These are phyloP conservation scores for Botrytis hyacinthi DNA, from an alignment of 2,329 filamentous ascomycete genomes.

Conservation along the genomic window DNA sequence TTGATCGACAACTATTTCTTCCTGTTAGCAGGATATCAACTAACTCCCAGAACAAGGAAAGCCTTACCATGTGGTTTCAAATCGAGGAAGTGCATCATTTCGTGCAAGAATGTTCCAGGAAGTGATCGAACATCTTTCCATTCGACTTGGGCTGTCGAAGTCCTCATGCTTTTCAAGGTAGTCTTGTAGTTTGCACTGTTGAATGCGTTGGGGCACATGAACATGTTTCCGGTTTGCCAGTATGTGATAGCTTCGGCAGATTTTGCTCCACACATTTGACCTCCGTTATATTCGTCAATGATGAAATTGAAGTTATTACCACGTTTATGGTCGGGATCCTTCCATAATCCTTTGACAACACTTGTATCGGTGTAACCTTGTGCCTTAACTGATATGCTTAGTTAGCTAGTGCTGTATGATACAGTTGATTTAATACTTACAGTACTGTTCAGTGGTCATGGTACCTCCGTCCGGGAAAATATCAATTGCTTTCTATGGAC, in stretches of 20 bases:
- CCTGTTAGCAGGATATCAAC: not conserved
- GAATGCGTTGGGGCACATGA: conserved; percentile 12
- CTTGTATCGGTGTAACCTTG: not conserved
- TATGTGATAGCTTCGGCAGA: conserved; percentile 14
- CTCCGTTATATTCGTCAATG: conserved; percentile 17
- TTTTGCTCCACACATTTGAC: conserved; percentile 1
- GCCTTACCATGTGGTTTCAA: conserved; percentile 13
- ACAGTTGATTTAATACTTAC: not conserved
- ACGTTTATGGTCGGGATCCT: conserved; percentile 14
- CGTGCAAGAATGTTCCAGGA: conserved; percentile 9
- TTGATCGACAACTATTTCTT: conserved; percentile 3
- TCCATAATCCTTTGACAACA: conserved; percentile 12
- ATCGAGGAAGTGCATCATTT: conserved; percentile 19
- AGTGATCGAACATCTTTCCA: conserved; percentile 15
- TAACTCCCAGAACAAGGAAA: not conserved
- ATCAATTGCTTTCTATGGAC: not conserved
- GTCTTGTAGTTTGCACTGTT: conserved; percentile 8
- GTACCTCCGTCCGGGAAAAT: conserved; percentile 10
- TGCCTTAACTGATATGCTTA: not conserved
- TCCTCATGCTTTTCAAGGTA: conserved; percentile 13
- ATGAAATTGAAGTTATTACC: conserved; percentile 8
- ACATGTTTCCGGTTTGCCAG: conserved; percentile 12
- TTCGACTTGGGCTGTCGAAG: not conserved
- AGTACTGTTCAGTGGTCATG: conserved; percentile 6
- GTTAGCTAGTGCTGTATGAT: not conserved